These are phyloP conservation scores for Dipteronia sinensis DNA, from an alignment of 345 rosid species.

Conservation along the genomic window DNA sequence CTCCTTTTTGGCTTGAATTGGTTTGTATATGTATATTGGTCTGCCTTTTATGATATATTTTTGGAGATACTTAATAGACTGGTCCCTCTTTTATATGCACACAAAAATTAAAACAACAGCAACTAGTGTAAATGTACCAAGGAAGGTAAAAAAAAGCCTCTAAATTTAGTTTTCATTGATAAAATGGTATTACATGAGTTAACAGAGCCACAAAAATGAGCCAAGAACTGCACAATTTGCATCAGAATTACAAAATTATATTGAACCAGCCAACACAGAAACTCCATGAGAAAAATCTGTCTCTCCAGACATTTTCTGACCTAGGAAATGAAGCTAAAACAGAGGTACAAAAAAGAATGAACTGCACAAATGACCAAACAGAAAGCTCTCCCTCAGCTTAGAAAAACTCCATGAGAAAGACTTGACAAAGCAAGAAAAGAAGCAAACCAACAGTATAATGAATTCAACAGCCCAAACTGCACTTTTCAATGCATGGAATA, in stretches of 20 bases:
- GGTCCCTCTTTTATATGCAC: constrained; percentile 13
- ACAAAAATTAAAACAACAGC: no score
- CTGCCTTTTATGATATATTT: not conserved
- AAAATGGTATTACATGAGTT: not conserved
- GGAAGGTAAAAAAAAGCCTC: not conserved
- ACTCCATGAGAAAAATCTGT: no score
- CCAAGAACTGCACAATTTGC: not conserved
- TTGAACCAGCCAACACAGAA: not conserved
- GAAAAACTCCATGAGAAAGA: no score
- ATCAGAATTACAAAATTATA: not conserved
- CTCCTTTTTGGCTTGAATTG: not conserved
- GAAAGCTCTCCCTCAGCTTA: no score
- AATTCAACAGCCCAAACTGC: no score
- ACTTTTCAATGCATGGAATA: no score
- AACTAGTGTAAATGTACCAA: no score
- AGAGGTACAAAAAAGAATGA: no score
- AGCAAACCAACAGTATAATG: no score
- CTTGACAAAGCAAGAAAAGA: no score
- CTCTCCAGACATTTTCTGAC: not conserved
- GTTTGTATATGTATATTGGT: not conserved
- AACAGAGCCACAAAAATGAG: not conserved
- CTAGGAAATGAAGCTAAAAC: constrained; percentile 41
- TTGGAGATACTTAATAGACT: not conserved
- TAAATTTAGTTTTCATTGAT: not conserved
- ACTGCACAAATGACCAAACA: no score